Evolutionary conservation across 2,329 filamentous ascomycete species (phyloP), one percentile per base, ranked within the genome.

Genomic region (Aspergillus neotritici): DNA sequence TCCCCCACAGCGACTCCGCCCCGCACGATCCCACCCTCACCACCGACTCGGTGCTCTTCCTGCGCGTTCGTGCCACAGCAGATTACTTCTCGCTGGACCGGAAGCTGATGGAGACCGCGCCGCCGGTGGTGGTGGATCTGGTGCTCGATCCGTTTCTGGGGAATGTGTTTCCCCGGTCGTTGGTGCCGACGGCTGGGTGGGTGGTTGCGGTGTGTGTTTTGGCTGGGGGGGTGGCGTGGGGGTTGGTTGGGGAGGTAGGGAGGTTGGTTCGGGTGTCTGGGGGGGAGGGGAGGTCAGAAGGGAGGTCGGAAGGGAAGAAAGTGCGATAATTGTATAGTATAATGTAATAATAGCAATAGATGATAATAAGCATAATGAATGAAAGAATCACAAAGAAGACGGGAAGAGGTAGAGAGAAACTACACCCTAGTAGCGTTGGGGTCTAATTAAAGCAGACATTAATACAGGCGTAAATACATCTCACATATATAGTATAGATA

Each of bases 141-240:
- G 82, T 96, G 56, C 78, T 98, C 16, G 93, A 97, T 64, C 89
- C 89, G 0, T 97, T 84, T 60, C 48, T 94, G 32, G 68, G 83
- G 58, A 93, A 94, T 69, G 60, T 89, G 12, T 74, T 97, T 40
- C 93, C 93, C 10, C 74, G 74, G 40, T 94, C 89, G 4, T 71
- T 97, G 12, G 58, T 85, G 15, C 82, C 86, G 14, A 91, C 85
- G 2, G 79, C 79, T 10, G 70, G 68, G 30, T 94, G 89, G 65
- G 74, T 94, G 41, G 56, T 75, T 4, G 52, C 78, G 3, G 75
- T 94, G 41, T 79, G 80, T 9, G 48, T 74, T 31, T 53, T 69
- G 31, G 71, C 74, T 21, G 77, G 74, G 65, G 71, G 73, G 37
- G 47, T 80, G 31, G 58, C 53, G 5, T 47, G 55, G 14, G 61